Conservation (phyloP, 345 rosid species). For the Arabis alpina region DNA sequence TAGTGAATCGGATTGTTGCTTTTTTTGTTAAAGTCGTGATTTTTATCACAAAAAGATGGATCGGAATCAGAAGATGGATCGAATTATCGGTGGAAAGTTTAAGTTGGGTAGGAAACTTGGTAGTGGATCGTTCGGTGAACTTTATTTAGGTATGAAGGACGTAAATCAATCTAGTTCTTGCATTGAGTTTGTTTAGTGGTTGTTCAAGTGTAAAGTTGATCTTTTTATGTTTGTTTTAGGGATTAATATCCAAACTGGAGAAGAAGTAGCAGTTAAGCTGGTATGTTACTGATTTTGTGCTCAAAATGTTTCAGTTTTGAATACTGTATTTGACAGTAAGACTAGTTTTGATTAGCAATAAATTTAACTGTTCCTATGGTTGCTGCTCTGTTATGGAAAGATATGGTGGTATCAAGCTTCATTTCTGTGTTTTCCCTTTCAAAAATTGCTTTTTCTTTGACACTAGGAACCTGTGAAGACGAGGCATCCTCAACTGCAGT, state of each 20-base stretch:
- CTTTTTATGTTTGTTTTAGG: conserved; percentile 45
- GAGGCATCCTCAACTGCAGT: conserved; percentile 87
- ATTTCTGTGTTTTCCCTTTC: not conserved
- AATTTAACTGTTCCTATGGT: not conserved
- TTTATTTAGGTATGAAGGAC: conserved; percentile 62
- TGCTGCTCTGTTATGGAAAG: too few relatives aligned
- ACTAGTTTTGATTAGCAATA: conserved; percentile 4
- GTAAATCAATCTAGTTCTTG: conserved; percentile 17
- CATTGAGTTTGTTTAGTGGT: not conserved
- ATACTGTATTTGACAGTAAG: conserved; percentile 9
- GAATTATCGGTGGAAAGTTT: conserved; percentile 70
- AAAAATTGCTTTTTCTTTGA: conserved; percentile 12
- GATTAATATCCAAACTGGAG: conserved; percentile 79
- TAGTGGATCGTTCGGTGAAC: conserved; percentile 90
- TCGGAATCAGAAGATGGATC: conserved; percentile 59
- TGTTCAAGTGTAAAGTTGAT: conserved; percentile 4
- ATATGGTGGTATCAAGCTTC: too few relatives aligned
- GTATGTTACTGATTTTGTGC: conserved; percentile 36
- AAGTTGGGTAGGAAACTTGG: conserved; percentile 93
- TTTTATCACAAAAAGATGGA: conserved; percentile 9
- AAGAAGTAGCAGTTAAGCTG: conserved; percentile 93
- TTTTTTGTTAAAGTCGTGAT: conserved; percentile 2
- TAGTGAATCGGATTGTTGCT: conserved; percentile 37
- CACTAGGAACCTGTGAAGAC: conserved; percentile 85
- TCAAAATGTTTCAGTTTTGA: conserved; percentile 22